Evolutionary conservation across 257 asterid genomes (phyloP).

Genomic region (Capsicum baccatum): DNA sequence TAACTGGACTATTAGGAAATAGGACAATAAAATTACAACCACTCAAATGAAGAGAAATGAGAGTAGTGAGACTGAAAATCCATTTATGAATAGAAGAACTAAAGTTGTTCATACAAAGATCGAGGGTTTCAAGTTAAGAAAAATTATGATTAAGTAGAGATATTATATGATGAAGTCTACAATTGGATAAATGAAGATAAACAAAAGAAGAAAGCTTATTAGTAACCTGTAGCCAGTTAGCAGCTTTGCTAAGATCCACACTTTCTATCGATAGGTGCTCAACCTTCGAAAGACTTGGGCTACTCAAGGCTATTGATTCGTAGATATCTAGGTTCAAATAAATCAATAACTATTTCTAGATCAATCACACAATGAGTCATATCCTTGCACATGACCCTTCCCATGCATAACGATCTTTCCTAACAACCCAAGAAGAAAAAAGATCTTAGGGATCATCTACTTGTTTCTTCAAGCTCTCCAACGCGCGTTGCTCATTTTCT

Average conservation of each 20-base stretch:
- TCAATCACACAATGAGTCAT: neutral
- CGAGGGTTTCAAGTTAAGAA: neutral
- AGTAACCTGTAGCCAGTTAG: slow-evolving; percentile 25
- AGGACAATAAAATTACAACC: slow-evolving; percentile 48
- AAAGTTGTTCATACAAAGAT: neutral
- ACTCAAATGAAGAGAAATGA: slow-evolving; percentile 31
- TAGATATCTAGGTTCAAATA: neutral
- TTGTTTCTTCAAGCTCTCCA: neutral
- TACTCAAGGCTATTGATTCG: neutral
- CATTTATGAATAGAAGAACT: neutral
- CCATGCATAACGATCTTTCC: neutral
- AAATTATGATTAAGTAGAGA: neutral
- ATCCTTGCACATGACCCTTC: neutral
- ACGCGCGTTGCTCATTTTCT: neutral
- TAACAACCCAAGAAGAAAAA: neutral
- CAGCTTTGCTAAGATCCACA: slow-evolving; percentile 17
- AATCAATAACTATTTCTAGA: neutral
- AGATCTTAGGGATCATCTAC: neutral
- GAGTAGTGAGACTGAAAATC: neutral
- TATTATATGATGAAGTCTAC: slow-evolving; percentile 1
- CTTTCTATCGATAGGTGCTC: neutral
- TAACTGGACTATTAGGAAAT: slow-evolving; percentile 50
- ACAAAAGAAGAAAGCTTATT: slow-evolving; percentile 22
- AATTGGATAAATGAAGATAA: neutral
- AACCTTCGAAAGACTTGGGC: slow-evolving; percentile 2